phyloP scores from a whole-genome alignment of 2,329 filamentous ascomycete genomes.

The Penicillium sp. region DNA sequence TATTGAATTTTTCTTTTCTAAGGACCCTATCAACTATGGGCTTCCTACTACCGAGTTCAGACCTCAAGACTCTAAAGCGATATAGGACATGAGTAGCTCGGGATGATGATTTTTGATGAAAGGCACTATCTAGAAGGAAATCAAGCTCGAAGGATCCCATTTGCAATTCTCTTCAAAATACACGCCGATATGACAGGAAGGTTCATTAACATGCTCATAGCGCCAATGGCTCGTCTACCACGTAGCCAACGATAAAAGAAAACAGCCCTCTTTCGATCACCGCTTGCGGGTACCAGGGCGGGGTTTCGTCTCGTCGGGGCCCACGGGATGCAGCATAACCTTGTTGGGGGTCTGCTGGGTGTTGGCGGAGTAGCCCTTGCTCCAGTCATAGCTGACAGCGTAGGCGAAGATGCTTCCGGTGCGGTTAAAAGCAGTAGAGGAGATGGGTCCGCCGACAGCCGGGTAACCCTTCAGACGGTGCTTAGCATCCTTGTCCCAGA shows the following conservation, averaged over 20 bases:
- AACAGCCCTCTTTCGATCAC: conserved; percentile 22
- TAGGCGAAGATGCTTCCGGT: conserved; percentile 80
- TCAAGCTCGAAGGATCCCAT: conserved; percentile 13
- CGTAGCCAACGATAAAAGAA: conserved; percentile 6
- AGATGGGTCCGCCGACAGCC: conserved; percentile 77
- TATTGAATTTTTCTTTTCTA: background rate
- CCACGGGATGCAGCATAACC: conserved; percentile 77
- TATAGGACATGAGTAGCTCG: background rate
- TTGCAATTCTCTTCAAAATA: conserved; percentile 20
- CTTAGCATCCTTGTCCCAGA: conserved; percentile 82
- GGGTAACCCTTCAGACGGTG: conserved; percentile 86
- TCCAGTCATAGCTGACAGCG: conserved; percentile 95
- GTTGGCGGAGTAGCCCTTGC: conserved; percentile 87
- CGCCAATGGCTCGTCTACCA: conserved; percentile 12
- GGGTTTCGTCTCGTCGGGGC: conserved; percentile 59
- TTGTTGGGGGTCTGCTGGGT: conserved; percentile 65
- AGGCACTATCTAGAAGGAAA: background rate
- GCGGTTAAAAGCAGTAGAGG: conserved; percentile 83
- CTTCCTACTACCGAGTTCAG: background rate
- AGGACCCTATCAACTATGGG: background rate
- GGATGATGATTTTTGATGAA: background rate
- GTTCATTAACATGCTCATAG: conserved; percentile 27
- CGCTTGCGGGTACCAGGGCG: conserved; percentile 44
- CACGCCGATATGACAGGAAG: conserved; percentile 21
- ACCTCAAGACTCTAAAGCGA: background rate